Base-by-base conservation (phyloP, 768 basidiomycete species). In the Ramaria rubella region DNA sequence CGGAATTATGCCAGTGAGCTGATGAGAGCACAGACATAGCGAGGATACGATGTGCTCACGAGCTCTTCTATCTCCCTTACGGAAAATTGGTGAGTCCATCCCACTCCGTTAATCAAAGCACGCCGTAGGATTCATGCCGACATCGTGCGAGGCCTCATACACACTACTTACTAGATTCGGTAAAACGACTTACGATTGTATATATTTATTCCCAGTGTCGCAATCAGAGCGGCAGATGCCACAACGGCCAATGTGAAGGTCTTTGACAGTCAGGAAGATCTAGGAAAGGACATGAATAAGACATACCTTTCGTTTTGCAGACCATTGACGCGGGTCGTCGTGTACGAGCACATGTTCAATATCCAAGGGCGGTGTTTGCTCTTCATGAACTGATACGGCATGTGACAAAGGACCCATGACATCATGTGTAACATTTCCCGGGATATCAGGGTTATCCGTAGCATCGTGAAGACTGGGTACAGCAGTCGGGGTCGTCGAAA, bases 321-420 rank as follows among this genome's bases (percentile, higher is more conserved):
- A 77, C 85, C 85, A 87, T 58, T 70, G 64, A 49, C 82, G 76
- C 12, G 85, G 85, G 66, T 87, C 85, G 59, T 86, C 76, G 15
- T 70, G 62, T 15, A 86, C 83, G 12, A 59, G 54, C 49, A 65
- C 65, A 36, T 71, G 67, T 24, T 74, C 73, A 53, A 75, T 72
- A 61, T 73, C 73, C 5, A 60, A 19, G 2, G 49, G 38, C 17
- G 55, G 43, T 9, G 12, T 8, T 33, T 31, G 24, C 15, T 56
- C 55, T 48, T 19, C 27, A 17, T 12, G 14, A 11, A 8, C 27
- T 12, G 55, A 29, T 11, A 34, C 31, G 5, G 17, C 31, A 19
- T 48, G 42, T 17, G 43, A 33, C 21, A 48, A 8, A 5, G 27
- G 17, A 27, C 23, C 19, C 17, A 14, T 33, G n/a, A 30, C 31